A percentile compares a stretch with the other conserved stretches of the same genome.
Conservation (phyloP, 768 basidiomycete species). For the Kwoniella sp. region DNA sequence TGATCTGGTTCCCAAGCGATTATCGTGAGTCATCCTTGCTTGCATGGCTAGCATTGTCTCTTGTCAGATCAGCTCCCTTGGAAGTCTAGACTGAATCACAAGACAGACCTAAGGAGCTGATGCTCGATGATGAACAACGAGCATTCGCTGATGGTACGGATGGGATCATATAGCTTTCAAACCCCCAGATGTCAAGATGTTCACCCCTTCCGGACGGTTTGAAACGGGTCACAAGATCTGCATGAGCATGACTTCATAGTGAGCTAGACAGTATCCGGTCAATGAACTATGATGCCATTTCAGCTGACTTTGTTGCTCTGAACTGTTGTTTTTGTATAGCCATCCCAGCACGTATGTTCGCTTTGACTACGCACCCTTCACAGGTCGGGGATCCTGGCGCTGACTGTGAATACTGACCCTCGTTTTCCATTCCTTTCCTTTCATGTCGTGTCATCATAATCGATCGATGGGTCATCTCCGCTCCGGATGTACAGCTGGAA, state of each 20-base stretch:
- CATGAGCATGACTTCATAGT: constrained; percentile 76
- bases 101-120: background rate
- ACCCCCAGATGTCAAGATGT: constrained; percentile 92
- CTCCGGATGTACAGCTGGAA: constrained; percentile 48
- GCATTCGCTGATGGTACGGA: no score
- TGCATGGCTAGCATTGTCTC: no score
- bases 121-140: background rate
- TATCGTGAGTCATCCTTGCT: constrained; percentile 63
- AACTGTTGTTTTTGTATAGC: no score
- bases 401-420: background rate
- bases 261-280: background rate
- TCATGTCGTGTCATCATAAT: background rate
- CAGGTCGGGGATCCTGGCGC: no score
- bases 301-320: constrained; percentile 6
- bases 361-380: background rate
- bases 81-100: background rate
- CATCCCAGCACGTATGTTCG: constrained; percentile 50
- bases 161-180: constrained; percentile 74
- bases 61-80: no score
- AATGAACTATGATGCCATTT: background rate
- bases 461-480: no score
- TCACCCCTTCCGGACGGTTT: constrained; percentile 57
- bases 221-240: constrained; percentile 71
- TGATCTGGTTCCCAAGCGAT: constrained; percentile 87
- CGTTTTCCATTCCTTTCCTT: background rate